Evolutionary conservation across 2,329 filamentous ascomycete genomes (phyloP).

Genomic region (Sporothrix curviconia): DNA sequence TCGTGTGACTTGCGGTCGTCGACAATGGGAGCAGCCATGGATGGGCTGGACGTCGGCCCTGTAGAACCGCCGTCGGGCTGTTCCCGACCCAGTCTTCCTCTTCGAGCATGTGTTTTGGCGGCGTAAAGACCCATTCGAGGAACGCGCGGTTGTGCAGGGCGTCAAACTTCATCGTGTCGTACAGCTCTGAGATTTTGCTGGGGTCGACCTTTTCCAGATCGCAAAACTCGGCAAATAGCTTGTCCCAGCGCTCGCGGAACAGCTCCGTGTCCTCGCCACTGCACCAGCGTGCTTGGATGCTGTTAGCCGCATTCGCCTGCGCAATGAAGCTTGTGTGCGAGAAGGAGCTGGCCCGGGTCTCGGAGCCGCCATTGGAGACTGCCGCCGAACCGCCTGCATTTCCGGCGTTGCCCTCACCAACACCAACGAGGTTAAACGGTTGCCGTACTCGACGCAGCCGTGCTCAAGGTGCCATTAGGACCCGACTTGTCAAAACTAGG

Average conservation of each 20-base stretch:
- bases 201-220: slow-evolving; percentile 97
- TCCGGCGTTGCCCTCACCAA: not conserved
- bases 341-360: slow-evolving; percentile 30
- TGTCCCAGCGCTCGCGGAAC: slow-evolving; percentile 97
- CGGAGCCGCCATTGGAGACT: not conserved
- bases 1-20: slow-evolving; percentile 18
- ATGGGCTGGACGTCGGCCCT: not conserved
- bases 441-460: not conserved
- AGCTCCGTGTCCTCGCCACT: slow-evolving; percentile 91
- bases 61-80: slow-evolving; percentile 1
- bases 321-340: slow-evolving; percentile 35
- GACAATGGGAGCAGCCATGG: not conserved
- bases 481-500: slow-evolving; percentile 13
- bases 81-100: slow-evolving; percentile 44
- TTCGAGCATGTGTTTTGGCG: slow-evolving; percentile 68
- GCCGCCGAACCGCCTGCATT: not conserved
- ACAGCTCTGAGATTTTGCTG: slow-evolving; percentile 96
- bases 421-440: not conserved
- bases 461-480: not conserved
- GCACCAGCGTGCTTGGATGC: slow-evolving; percentile 89
- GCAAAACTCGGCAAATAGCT: slow-evolving; percentile 92
- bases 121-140: slow-evolving; percentile 94
- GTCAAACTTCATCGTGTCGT: slow-evolving; percentile 99
- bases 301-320: slow-evolving; percentile 56
- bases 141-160: slow-evolving; percentile 95